Evolutionary conservation across 2,329 filamentous ascomycete genomes (phyloP), one percentile per base, ranked within the genome.

Genomic region (Sclerotinia minor): DNA sequence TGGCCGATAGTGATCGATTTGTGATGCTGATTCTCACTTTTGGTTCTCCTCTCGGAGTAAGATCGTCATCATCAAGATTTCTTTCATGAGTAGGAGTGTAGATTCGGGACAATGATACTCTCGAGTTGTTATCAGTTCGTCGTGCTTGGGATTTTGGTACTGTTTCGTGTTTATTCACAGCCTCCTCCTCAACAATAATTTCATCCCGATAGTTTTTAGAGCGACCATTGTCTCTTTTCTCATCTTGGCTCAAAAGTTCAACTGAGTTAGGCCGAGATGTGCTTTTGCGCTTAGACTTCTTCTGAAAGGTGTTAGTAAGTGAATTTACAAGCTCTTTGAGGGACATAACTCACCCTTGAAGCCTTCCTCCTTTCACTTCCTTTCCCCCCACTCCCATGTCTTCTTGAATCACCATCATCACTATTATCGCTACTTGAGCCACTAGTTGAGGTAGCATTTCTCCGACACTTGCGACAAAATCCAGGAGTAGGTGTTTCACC

Each of bases 381-480:
- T 38, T 38, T 64, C 32, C 35, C 26, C 32, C 24, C 19, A 41
- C 29, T 9, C 1, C 19, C 26, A 54, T 41, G n/a, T 54, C 15
- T 29, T 5, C 11, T 55, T 44, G 61, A 32, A 29, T 32, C 67
- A 21, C 35, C 57, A 24, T 67, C 63, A 50, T 59, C 60, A 44
- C 61, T 64, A 32, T 55, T 49, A 35, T 53, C 52, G 50, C 63
- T 69, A 35, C 68, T 69, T 47, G 67, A 71, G 24, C 63, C 67
- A 38, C 72, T 73, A 5, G 72, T 74, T 2, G 69, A 72, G 55
- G 72, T 76, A 24, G 71, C 71, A 67, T 75, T 72, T 13, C 70
- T 76, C 63, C 79, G 78, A 55, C 80, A 80, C 63, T 76, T 79
- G 53, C 76, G 73, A 59, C 79, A 80, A 58, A 76, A 79, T 24